Evolutionary conservation across 441 rosid genomes (phyloP), one percentile per base, ranked within the genome.

Genomic region (Populus hybrid): DNA sequence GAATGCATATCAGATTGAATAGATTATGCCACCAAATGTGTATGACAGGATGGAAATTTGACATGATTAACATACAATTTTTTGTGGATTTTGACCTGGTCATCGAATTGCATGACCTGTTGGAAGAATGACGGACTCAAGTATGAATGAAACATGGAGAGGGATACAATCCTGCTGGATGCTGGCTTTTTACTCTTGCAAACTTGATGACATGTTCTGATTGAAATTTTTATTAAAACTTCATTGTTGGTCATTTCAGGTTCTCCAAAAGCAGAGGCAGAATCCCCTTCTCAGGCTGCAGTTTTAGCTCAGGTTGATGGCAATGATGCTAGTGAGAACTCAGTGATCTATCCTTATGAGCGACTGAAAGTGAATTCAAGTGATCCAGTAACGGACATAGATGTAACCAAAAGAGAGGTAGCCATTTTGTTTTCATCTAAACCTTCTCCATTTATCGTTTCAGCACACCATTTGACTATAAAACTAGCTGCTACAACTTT

Each of bases 391-490:
- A 77, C 77, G 42, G 86, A 83, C 82, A 89, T 91, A 77, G 91
- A 92, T 67, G 83, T 79, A 50, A 82, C 91, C 67, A 90, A 81
- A 91, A 86, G 97, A 87, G 97, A 92, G 94, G 97, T 91, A 84
- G 18, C 30, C 26, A 59, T 71, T 73, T 57, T 66, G 61, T 54
- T 20, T 69, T 61, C 28, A 11, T 21, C 73, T 61, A 59, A 38
- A 14, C 69, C n/a, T 54, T 50, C n/a, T 14, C 57, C 34, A 16
- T 38, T 54, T 40, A 38, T 20, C 5, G 12, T 65, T 64, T 30
- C 20, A 63, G 67, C 14, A 42, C 16, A 70, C 24, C 40, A 38
- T 40, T 24, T 34, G 28, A 76, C 64, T 20, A 21, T 3, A 23
- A 40, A 50, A 21, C 26, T 46, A 8, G 21, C 54, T 23, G 54